Conservation (phyloP, 164 flowering plant species). For the Liquidambar formosana region DNA sequence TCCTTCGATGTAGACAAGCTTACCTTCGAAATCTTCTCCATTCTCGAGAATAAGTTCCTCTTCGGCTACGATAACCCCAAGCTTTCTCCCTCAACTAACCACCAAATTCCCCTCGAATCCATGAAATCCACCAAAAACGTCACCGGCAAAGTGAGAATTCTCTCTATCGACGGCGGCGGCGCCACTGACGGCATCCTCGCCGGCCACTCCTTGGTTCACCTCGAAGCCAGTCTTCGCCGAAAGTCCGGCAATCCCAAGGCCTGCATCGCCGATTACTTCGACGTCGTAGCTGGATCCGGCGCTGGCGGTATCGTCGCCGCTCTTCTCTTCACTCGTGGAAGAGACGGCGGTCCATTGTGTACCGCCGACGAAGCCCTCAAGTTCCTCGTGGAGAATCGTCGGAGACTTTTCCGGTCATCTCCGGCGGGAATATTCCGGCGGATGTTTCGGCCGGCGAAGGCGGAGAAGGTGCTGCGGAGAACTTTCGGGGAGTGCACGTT, state of each 20-base stretch:
- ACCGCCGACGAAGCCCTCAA: slow-evolving; percentile 45
- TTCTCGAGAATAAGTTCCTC: slow-evolving; percentile 45
- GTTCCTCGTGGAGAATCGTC: slow-evolving; percentile 37
- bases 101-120: background rate
- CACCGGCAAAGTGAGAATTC: slow-evolving; percentile 54
- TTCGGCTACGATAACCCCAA: slow-evolving; percentile 34
- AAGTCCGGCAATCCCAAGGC: slow-evolving; percentile 47
- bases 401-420: slow-evolving; percentile 20
- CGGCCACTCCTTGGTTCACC: slow-evolving; percentile 45
- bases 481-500: slow-evolving; percentile 48
- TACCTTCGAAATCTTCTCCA: slow-evolving; percentile 45
- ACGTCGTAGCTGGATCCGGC: slow-evolving; percentile 67
- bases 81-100: slow-evolving; percentile 1
- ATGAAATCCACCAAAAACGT: slow-evolving; percentile 10
- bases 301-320: slow-evolving; percentile 61
- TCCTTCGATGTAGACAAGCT: slow-evolving; percentile 37
- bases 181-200: slow-evolving; percentile 57
- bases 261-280: slow-evolving; percentile 55
- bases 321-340: slow-evolving; percentile 50
- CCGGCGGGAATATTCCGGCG: slow-evolving; percentile 28
- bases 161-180: slow-evolving; percentile 58
- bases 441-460: slow-evolving; percentile 21
- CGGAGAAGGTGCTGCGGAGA: slow-evolving; percentile 25
- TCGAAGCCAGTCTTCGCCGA: slow-evolving; percentile 39
- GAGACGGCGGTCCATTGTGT: slow-evolving; percentile 40